These are phyloP conservation scores for Paecilomyces formosus DNA, from an alignment of 2,329 filamentous ascomycete species.

Conservation along the genomic window DNA sequence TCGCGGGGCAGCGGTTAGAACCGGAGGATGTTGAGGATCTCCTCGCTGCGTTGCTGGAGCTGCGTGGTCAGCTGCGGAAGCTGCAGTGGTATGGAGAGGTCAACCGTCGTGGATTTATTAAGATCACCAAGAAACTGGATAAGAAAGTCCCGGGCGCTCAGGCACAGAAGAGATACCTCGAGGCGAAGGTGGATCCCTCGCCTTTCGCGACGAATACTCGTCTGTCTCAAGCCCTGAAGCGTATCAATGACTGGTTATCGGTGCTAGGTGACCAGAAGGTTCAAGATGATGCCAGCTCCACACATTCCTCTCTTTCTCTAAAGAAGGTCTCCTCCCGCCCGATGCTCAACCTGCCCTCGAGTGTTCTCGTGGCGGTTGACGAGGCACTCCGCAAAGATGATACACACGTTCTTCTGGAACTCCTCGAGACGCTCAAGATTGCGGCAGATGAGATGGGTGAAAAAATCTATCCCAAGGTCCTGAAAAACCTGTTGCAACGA, in stretches of 20 bases:
- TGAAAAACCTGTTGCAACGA: conserved; percentile 37
- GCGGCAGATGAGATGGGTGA: conserved; percentile 51
- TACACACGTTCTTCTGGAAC: conserved; percentile 34
- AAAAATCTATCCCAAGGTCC: conserved; percentile 57
- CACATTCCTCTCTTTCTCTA: conserved; percentile 61
- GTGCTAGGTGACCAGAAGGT: conserved; percentile 69
- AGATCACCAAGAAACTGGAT: conserved; percentile 98
- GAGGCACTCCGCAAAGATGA: conserved; percentile 35
- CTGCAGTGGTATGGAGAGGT: conserved; percentile 97
- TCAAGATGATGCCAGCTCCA: conserved; percentile 67
- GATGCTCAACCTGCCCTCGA: conserved; percentile 63
- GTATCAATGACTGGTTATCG: conserved; percentile 87
- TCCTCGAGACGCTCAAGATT: conserved; percentile 53
- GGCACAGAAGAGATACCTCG: conserved; percentile 78
- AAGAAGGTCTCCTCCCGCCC: conserved; percentile 70
- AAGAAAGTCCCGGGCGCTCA: conserved; percentile 76
- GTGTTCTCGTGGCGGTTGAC: conserved; percentile 33
- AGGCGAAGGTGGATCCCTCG: conserved; percentile 81
- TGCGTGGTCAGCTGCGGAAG: conserved; percentile 80
- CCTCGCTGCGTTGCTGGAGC: conserved; percentile 79
- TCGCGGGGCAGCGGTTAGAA: conserved; percentile 66
- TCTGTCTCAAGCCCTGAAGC: conserved; percentile 52
- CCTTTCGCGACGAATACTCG: conserved; percentile 73
- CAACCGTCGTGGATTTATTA: conserved; percentile 88
- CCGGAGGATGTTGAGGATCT: conserved; percentile 86